Percentiles rank a stretch among this genome's conserved stretches.
Conservation (phyloP, 352 stramenopile species). For the Pythium brachiatum region DNA sequence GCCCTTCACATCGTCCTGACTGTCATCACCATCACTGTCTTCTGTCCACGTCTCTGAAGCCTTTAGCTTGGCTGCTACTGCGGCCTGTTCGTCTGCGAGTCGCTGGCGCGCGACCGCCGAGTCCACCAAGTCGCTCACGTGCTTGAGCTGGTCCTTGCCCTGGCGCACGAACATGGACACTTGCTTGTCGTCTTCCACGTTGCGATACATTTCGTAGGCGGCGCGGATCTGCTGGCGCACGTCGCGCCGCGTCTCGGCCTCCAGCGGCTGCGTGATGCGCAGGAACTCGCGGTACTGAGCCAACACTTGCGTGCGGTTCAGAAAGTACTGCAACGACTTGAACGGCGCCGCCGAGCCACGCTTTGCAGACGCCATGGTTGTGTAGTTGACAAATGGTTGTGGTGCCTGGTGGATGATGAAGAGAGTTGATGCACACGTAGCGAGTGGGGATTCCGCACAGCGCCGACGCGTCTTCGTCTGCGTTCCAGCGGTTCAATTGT, state of each 20-base stretch:
- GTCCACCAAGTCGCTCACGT: slow-evolving; percentile 68
- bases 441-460: background rate
- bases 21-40: slow-evolving; percentile 22
- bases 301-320: slow-evolving; percentile 61
- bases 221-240: slow-evolving; percentile 62
- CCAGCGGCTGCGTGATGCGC: slow-evolving; percentile 51
- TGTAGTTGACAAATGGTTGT: background rate
- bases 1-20: slow-evolving; percentile 52
- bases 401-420: no score
- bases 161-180: slow-evolving; percentile 49
- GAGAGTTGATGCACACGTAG: no score
- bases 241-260: slow-evolving; percentile 39
- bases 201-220: slow-evolving; percentile 48
- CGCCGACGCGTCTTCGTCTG: background rate
- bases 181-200: slow-evolving; percentile 51
- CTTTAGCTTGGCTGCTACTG: slow-evolving; percentile 5
- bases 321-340: slow-evolving; percentile 76
- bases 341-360: slow-evolving; percentile 22
- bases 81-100: slow-evolving; percentile 1
- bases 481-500: background rate
- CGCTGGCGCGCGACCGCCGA: slow-evolving; percentile 54
- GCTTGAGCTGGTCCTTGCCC: slow-evolving; percentile 59
- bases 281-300: slow-evolving; percentile 67
- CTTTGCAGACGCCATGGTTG: background rate
- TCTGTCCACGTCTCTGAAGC: slow-evolving; percentile 35